Percentiles rank a stretch among this genome's conserved stretches.
Conservation (phyloP, 192 early-diverging fungal species). For the Umbelopsis vinacea region DNA sequence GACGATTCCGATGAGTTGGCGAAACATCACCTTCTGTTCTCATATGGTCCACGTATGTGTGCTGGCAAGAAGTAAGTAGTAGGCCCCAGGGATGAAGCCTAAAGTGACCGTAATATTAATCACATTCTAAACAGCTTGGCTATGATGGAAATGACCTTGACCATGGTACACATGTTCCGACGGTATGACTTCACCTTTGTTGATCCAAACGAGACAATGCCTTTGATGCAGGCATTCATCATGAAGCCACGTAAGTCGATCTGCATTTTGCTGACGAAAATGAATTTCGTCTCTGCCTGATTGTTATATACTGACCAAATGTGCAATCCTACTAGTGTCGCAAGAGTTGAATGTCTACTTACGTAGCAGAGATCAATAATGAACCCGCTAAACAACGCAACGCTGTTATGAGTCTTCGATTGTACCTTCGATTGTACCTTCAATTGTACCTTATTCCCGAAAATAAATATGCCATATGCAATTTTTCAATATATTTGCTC, state of each 20-base stretch:
- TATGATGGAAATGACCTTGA: conserved; percentile 19
- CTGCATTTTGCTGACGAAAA: not conserved
- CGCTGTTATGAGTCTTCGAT: too few species aligned
- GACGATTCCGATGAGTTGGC: not conserved
- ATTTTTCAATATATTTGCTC: too few species aligned
- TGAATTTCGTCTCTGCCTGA: not conserved
- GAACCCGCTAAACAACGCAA: too few species aligned
- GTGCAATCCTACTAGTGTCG: not conserved
- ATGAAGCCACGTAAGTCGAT: conserved; percentile 11
- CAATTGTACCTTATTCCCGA: too few species aligned
- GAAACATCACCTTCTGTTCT: conserved; percentile 1
- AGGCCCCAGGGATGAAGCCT: not conserved
- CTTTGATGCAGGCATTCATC: not conserved
- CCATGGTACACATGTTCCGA: conserved; percentile 1
- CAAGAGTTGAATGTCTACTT: not conserved
- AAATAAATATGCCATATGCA: too few species aligned
- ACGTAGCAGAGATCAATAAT: not conserved
- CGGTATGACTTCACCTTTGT: not conserved
- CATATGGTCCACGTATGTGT: conserved; percentile 20
- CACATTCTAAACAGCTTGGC: not conserved
- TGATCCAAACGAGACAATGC: not conserved
- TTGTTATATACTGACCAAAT: too few species aligned
- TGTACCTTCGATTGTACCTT: too few species aligned
- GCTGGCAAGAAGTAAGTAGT: conserved; percentile 15
- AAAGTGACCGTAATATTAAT: not conserved